Evolutionary conservation across 1,284 basidiomycete genomes (phyloP), one percentile per base, ranked within the genome.

Genomic region (Moniliophthora roreri): DNA sequence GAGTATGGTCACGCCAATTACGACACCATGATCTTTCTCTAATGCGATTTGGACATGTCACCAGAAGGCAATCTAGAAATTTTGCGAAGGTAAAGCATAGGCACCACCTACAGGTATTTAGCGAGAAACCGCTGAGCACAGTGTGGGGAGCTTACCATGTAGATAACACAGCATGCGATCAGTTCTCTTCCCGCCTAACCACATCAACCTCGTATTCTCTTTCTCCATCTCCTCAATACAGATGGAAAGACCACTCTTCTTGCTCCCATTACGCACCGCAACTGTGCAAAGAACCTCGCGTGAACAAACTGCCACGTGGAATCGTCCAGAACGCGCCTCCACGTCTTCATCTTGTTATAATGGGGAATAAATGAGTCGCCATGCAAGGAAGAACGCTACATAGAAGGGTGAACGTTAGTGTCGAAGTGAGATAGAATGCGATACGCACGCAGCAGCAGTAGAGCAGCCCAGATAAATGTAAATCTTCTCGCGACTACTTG

Each of bases 1-100:
- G 2, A 61, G 41, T 0, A 61, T 48, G 2, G 58, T 57, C 13
- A 61, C 39, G 1, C 57, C 57, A 5, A 57, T 36, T 18, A 47
- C 34, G 8, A 55, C 2, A 7, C 54, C 51, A 32, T 32, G 28
- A 21, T 52, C 41, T 15, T 53, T 44, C 36, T 46, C 37, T n/a
- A 55, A 24, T 18, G 44, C 48, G 9, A 45, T 28, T 26, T 55
- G 59, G 2, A 57, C 45, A 13, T 46, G 53, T 35, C 49, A 40
- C 58, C 55, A 59, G 23, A 59, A 61, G 10, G 39, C 36, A 15
- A 57, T 21, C n/a, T 34, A 28, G 16, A 50, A 53, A 18, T 54
- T 55, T 18, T 39, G 32, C 3, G 56, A 40, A 1, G 57, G 55
- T 8, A 53, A 51, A 0, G 54, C 46, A 28, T 52, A 61, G 35